These are phyloP conservation scores for Fusarium praegraminearum DNA, from an alignment of 2,329 filamentous ascomycete species.

Conservation along the genomic window DNA sequence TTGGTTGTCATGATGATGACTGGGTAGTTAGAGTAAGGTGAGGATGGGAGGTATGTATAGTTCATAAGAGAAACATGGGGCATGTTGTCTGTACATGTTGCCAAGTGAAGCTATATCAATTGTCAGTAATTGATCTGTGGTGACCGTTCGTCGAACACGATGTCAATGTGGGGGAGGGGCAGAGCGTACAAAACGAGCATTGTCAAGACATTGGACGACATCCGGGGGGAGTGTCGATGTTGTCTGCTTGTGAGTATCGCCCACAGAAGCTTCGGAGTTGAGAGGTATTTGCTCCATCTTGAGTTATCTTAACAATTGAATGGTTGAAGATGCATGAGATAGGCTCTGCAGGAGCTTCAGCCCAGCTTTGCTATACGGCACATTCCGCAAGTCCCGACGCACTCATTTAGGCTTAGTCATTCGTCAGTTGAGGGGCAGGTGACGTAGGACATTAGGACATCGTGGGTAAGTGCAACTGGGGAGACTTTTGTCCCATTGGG, in stretches of 20 bases:
- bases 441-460: slow-evolving; percentile 45
- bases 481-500: not conserved
- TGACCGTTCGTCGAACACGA: slow-evolving; percentile 15
- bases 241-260: slow-evolving; percentile 76
- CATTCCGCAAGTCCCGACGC: slow-evolving; percentile 36
- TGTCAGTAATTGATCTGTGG: slow-evolving; percentile 14
- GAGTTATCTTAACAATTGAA: slow-evolving; percentile 14
- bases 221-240: slow-evolving; percentile 81
- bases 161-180: slow-evolving; percentile 36
- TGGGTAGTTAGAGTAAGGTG: slow-evolving; percentile 75
- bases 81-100: slow-evolving; percentile 84
- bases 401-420: slow-evolving; percentile 31
- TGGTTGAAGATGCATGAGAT: slow-evolving; percentile 30
- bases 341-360: slow-evolving; percentile 26
- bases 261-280: slow-evolving; percentile 80
- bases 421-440: not conserved
- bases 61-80: slow-evolving; percentile 98
- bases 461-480: not conserved
- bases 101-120: slow-evolving; percentile 83
- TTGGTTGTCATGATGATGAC: slow-evolving; percentile 96
- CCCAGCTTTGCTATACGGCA: slow-evolving; percentile 19
- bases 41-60: slow-evolving; percentile 93
- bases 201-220: slow-evolving; percentile 91
- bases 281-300: slow-evolving; percentile 75
- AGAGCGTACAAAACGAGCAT: slow-evolving; percentile 86